phyloP scores from a whole-genome alignment of 768 basidiomycete species.

The Trichaptum fuscoviolaceum region DNA sequence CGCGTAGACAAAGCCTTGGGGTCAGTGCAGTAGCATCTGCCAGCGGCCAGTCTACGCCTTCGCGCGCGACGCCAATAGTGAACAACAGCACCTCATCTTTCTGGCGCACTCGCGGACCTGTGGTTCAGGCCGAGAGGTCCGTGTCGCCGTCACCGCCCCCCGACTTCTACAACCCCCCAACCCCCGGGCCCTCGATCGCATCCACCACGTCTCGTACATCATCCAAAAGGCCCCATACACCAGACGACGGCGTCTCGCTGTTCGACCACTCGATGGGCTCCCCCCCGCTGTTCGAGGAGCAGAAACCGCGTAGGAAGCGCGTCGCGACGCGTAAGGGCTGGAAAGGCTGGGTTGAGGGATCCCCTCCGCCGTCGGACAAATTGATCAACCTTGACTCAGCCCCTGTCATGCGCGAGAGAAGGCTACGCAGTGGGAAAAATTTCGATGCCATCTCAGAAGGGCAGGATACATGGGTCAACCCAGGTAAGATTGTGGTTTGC shows the following conservation, averaged over 20 bases:
- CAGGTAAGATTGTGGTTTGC: slow-evolving; percentile 34
- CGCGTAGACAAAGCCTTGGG: slow-evolving; percentile 22
- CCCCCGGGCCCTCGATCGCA: slow-evolving; percentile 71
- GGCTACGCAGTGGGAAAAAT: slow-evolving; percentile 79
- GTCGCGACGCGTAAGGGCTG: slow-evolving; percentile 72
- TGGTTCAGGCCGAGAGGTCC: slow-evolving; percentile 69
- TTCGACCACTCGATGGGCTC: slow-evolving; percentile 18
- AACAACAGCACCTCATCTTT: slow-evolving; percentile 42
- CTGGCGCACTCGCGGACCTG: slow-evolving; percentile 61
- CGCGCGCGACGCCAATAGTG: slow-evolving; percentile 21
- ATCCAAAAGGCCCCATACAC: slow-evolving; percentile 74
- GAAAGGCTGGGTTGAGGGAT: slow-evolving; percentile 91
- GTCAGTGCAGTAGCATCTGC: slow-evolving; percentile 17
- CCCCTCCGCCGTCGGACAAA: slow-evolving; percentile 73
- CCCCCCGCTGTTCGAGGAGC: slow-evolving; percentile 23
- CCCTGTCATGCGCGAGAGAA: slow-evolving; percentile 63
- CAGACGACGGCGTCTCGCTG: slow-evolving; percentile 52
- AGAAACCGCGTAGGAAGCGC: slow-evolving; percentile 52
- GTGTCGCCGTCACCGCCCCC: slow-evolving; percentile 74
- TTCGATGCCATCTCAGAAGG: slow-evolving; percentile 80
- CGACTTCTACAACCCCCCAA: slow-evolving; percentile 58
- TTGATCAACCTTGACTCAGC: slow-evolving; percentile 77
- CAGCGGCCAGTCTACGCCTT: slow-evolving; percentile 15
- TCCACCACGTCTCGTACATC: slow-evolving; percentile 71
- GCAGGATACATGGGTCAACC: slow-evolving; percentile 71